A percentile compares a stretch with the other conserved stretches of the same genome.
Evolutionary conservation across 805 yeast species (phyloP).

Genomic region (Yarrowia osloensis): DNA sequence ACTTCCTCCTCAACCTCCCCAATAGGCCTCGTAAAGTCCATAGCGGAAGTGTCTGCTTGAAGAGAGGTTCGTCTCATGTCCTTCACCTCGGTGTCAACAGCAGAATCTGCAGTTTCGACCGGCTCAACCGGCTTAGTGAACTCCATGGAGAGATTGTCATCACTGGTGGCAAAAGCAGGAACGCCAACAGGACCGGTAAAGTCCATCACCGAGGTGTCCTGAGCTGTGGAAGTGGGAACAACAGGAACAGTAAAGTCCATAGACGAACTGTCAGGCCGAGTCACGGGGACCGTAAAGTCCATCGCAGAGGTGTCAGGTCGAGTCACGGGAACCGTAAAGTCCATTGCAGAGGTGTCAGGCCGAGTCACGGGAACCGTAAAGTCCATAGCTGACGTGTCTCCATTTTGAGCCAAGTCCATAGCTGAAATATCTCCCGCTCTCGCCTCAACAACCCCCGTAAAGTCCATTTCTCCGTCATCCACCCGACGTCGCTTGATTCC

Average conservation of each 20-base stretch:
- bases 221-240: neutral
- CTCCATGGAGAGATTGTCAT: neutral
- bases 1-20: too few species aligned
- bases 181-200: neutral
- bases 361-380: neutral
- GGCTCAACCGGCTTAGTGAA: too few species aligned
- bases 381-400: neutral
- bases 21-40: neutral
- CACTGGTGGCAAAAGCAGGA: neutral
- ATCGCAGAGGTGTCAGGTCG: neutral
- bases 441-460: too few species aligned
- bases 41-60: neutral
- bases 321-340: neutral
- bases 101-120: too few species aligned
- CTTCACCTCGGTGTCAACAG: too few species aligned
- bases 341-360: neutral
- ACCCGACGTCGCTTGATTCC: neutral
- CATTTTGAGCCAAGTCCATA: too few species aligned
- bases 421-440: too few species aligned
- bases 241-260: conserved; percentile 1
- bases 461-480: conserved; percentile 1
- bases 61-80: too few species aligned
- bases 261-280: neutral
- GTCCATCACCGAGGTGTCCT: neutral
- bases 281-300: neutral